Evolutionary conservation across 805 yeast genomes (phyloP), one percentile per base, ranked within the genome.

Genomic region (Wickerhamiella sorbophila): DNA sequence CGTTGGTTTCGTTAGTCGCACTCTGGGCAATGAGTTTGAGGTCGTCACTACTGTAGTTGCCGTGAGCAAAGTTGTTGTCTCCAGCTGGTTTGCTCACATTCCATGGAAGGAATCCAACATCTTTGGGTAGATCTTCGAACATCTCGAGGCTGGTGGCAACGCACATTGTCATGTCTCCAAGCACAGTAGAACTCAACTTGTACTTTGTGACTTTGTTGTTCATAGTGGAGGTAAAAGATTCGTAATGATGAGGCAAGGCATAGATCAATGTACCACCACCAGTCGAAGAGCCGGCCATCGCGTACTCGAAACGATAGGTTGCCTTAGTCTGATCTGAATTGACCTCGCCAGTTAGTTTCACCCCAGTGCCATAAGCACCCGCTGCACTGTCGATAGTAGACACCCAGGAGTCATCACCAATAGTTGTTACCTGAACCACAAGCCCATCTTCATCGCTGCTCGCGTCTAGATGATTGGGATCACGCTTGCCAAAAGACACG

Each of bases 181-280:
- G 52, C 55, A 72, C 65, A 4, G 79, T 70, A 1, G 82, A 71
- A 36, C 64, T 68, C 37, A 77, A 49, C 20, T 45, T 43, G 38
- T 43, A 48, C 2, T 45, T 48, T 0, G 72, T 57, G 20, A 54
- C 59, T 3, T 57, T 46, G 5, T 58, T 47, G 36, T 55, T 48
- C 50, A 60, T 64, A 4, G 60, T 48, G 1, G 59, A 38, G 12
- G 65, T 60, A 44, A 77, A 66, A 4, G 74, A 60, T 3, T 57
- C 59, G 24, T 64, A 65, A 48, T 78, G 85, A 56, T 80, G 91
- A 8, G 87, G 84, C 20, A 79, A 64, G 2, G 84, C 83, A 56
- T 71, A 80, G 36, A 79, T 54, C 22, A 79, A 50, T 4, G 64
- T 53, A 10, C 56, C 54, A 3, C 63, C 62, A 14, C 71, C 63